Conservation (phyloP, 495 filamentous ascomycete species). For the Xylaria scruposa region DNA sequence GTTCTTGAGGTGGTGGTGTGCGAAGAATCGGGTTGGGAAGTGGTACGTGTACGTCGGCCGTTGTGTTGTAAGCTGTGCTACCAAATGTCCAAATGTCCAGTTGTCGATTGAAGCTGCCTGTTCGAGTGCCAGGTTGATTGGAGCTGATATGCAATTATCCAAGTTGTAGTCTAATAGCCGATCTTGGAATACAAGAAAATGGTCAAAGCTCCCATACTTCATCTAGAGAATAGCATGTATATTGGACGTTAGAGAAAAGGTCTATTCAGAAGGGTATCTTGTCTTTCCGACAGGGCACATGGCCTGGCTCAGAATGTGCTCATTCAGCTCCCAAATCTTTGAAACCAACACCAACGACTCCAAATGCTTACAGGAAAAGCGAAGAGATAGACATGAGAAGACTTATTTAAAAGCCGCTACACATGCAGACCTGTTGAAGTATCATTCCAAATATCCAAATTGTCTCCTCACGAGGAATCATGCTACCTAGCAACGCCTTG, state of each 20-base stretch:
- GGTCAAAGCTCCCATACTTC: conserved; percentile 10
- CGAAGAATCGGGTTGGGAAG: background rate
- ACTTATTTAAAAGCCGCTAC: background rate
- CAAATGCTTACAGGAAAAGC: background rate
- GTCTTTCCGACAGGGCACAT: background rate
- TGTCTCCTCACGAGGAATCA: conserved; percentile 3
- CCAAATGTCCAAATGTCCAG: conserved; percentile 1
- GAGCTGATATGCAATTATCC: conserved; percentile 23
- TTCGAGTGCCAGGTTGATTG: background rate
- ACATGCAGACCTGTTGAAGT: background rate
- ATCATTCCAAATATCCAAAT: background rate
- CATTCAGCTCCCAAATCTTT: background rate
- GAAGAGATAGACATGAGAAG: background rate
- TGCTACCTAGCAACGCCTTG: conserved; percentile 22
- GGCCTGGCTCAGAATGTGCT: background rate
- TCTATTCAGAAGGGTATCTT: conserved; percentile 11
- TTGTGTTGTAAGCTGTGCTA: conserved; percentile 1
- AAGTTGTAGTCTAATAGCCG: background rate
- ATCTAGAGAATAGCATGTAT: too few species aligned
- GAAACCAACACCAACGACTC: background rate
- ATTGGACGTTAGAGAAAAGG: background rate
- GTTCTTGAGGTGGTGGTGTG: background rate
- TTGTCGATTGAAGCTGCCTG: conserved; percentile 23
- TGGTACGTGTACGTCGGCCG: background rate
- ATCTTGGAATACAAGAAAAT: background rate